Evolutionary conservation across 768 basidiomycete species (phyloP), one percentile per base, ranked within the genome.

Genomic region (Tricholoma matsutake): DNA sequence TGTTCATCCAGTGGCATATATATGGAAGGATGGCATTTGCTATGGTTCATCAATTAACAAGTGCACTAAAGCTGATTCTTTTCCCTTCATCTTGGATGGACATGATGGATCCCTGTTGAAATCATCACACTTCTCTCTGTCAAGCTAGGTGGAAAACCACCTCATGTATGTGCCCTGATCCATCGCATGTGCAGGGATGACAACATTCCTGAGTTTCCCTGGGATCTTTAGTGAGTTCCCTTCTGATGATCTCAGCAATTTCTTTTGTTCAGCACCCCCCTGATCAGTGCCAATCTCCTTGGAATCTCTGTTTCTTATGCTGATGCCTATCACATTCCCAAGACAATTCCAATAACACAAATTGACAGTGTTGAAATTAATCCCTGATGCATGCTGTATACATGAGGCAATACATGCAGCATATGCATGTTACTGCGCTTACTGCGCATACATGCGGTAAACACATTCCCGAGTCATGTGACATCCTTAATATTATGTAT

Each of bases 201-300:
- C 18, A 22, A 59, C 8, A 59, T 71, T 34, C 66, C 70, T 4
- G 11, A 14, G 4, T 56, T 71, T 35, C 70, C 70, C 32, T 69
- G 68, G 69, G 62, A 68, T 54, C 29, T 65, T 8, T 62, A 65
- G 70, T 71, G 61, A n/a, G n/a, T n/a, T n/a, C n/a, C n/a, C n/a
- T n/a, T n/a, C n/a, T n/a, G n/a, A n/a, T n/a, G n/a, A n/a, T n/a
- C n/a, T n/a, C n/a, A n/a, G n/a, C n/a, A n/a, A n/a, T n/a, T n/a
- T n/a, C 4, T 39, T 37, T 37, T 22, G 16, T 20, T 7, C 13
- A 2, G 58, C 51, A 35, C 5, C 35, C 22, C 35, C 41, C 45
- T 57, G 34, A 9, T 45, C 43, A 72, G 69, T 52, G 57, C 69
- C 4, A 39, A 58, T 0, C 58, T 53, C 6, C 69, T 72, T 41